These are phyloP conservation scores for Adansonia rubrostipa DNA, from an alignment of 441 rosid species.

Conservation along the genomic window DNA sequence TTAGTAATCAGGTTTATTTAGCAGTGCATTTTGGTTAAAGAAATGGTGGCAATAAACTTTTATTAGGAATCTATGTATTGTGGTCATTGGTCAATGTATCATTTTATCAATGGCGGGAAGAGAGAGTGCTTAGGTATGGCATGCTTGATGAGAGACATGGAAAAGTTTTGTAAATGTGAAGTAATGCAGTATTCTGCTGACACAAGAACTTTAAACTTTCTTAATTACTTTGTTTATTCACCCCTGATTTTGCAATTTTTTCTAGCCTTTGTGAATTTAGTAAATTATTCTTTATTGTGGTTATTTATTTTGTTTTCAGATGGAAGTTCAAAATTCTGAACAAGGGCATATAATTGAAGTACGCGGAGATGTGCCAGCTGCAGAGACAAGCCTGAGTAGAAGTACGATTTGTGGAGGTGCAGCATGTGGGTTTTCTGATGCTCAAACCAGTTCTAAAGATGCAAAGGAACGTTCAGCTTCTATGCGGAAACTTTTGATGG, in stretches of 20 bases:
- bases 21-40: neutral
- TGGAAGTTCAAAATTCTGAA: slow-evolving; percentile 42
- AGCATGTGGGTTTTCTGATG: slow-evolving; percentile 8
- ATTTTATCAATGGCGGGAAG: slow-evolving; percentile 11
- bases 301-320: slow-evolving; percentile 39
- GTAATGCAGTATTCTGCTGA: neutral
- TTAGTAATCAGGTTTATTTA: neutral
- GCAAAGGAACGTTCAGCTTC: neutral
- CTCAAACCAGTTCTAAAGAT: slow-evolving; percentile 4
- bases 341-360: slow-evolving; percentile 1
- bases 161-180: neutral
- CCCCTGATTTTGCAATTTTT: neutral
- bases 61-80: neutral
- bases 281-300: neutral
- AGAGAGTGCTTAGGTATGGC: neutral
- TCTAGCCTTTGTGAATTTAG: neutral
- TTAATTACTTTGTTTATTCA: neutral
- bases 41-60: neutral
- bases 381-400: neutral
- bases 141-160: neutral
- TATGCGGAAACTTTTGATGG: slow-evolving; percentile 4
- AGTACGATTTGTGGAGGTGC: neutral
- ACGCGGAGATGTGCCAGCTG: slow-evolving; percentile 1
- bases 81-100: neutral
- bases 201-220: neutral